These are phyloP conservation scores for Fusarium hainanense DNA, from an alignment of 2,329 filamentous ascomycete genomes.

Conservation along the genomic window DNA sequence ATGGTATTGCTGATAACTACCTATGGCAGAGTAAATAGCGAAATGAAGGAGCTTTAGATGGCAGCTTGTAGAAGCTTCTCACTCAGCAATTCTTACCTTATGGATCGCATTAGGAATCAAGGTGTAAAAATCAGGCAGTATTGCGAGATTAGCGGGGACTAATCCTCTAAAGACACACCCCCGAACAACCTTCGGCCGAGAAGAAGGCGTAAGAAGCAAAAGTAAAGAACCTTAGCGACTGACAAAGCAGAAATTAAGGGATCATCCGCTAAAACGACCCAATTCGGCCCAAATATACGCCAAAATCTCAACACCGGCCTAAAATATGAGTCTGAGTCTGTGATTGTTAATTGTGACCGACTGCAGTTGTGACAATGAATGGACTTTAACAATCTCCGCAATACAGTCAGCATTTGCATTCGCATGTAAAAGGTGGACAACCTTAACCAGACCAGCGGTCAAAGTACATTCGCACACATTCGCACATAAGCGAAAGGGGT, in stretches of 20 bases:
- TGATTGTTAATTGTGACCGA: background rate
- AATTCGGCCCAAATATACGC: conserved; percentile 5
- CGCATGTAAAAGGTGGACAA: conserved; percentile 9
- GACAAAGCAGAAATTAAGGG: conserved; percentile 40
- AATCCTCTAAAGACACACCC: conserved; percentile 17
- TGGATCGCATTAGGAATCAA: conserved; percentile 40
- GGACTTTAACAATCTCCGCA: conserved; percentile 27
- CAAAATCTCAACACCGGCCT: conserved; percentile 11
- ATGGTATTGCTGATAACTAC: background rate
- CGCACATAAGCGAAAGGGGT: conserved; percentile 13
- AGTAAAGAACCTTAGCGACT: conserved; percentile 12
- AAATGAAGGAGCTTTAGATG: conserved; percentile 3
- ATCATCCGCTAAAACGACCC: conserved; percentile 24
- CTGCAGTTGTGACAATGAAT: background rate
- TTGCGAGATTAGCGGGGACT: conserved; percentile 1
- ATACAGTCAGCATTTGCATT: background rate
- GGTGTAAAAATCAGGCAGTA: conserved; percentile 13
- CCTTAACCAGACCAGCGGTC: conserved; percentile 41
- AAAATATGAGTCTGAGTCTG: background rate
- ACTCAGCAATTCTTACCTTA: conserved; percentile 16
- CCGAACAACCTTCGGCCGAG: conserved; percentile 26
- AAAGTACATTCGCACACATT: background rate
- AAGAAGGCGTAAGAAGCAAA: background rate
- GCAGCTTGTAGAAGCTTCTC: conserved; percentile 34
- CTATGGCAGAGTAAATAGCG: background rate